phyloP scores from a whole-genome alignment of 2,329 filamentous ascomycete species.

The Fusarium sp. region DNA sequence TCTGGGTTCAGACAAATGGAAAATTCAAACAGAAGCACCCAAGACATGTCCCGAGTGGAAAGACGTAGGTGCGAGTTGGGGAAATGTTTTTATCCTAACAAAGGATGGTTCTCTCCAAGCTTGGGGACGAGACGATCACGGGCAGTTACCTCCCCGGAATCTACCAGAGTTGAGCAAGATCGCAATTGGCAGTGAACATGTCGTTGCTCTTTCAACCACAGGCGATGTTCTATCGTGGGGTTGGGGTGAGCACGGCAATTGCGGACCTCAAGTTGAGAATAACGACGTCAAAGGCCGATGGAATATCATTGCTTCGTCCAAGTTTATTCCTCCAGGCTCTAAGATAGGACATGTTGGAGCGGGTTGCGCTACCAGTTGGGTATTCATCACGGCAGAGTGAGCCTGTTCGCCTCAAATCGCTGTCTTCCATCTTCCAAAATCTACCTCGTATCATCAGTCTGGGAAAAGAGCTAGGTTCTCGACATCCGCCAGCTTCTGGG shows the following conservation, averaged over 20 bases:
- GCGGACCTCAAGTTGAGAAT: conserved; percentile 74
- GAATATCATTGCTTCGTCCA: conserved; percentile 73
- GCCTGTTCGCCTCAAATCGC: conserved; percentile 15
- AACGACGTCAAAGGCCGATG: conserved; percentile 77
- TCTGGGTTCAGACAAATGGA: conserved; percentile 82
- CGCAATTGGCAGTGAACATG: conserved; percentile 91
- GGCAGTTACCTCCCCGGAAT: conserved; percentile 76
- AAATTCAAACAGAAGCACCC: conserved; percentile 70
- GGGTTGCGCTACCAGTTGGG: conserved; percentile 93
- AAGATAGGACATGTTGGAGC: conserved; percentile 75
- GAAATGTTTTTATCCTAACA: conserved; percentile 78
- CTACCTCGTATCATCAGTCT: conserved; percentile 45
- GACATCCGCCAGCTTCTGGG: conserved; percentile 79
- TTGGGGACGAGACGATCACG: conserved; percentile 90
- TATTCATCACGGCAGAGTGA: conserved; percentile 55
- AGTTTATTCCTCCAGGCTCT: conserved; percentile 63
- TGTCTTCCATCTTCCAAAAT: neutral
- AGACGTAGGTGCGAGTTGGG: conserved; percentile 83
- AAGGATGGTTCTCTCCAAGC: conserved; percentile 70
- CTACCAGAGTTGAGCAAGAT: conserved; percentile 72
- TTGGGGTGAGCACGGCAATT: conserved; percentile 98
- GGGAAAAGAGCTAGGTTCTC: conserved; percentile 60
- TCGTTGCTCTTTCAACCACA: conserved; percentile 74
- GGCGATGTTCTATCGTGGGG: conserved; percentile 86
- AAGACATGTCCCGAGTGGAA: conserved; percentile 67